Conservation (phyloP, 306 rosid species). For the Cicer cuneatum region DNA sequence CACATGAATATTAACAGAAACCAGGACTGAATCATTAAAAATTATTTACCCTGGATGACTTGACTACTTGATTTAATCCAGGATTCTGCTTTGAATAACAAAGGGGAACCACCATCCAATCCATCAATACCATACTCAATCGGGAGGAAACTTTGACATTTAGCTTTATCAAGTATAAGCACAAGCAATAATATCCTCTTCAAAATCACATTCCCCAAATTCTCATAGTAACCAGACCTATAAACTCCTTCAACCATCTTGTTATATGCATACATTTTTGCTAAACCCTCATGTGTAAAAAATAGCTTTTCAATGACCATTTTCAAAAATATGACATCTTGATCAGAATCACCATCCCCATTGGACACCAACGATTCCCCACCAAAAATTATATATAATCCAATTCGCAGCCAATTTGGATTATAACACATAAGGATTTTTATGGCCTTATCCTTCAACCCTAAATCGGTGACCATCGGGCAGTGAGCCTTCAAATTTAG, state of each 20-base stretch:
- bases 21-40: constrained; percentile 16
- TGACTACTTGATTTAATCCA: constrained; percentile 78
- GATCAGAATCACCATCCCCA: constrained; percentile 58
- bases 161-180: constrained; percentile 82
- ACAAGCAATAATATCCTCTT: constrained; percentile 82
- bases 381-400: constrained; percentile 75
- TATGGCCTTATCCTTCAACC: constrained; percentile 71
- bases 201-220: constrained; percentile 75
- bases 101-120: constrained; percentile 95
- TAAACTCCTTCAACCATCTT: constrained; percentile 90
- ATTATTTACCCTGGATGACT: constrained; percentile 67
- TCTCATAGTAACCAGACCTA: constrained; percentile 91
- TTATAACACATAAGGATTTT: constrained; percentile 73
- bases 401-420: constrained; percentile 83
- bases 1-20: constrained; percentile 35
- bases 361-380: constrained; percentile 80
- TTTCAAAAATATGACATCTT: constrained; percentile 69
- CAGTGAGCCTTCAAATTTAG: constrained; percentile 88
- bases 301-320: constrained; percentile 80
- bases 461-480: constrained; percentile 82
- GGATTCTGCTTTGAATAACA: constrained; percentile 65
- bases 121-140: constrained; percentile 92
- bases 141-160: constrained; percentile 80
- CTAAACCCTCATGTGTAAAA: constrained; percentile 70
- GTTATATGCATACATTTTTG: constrained; percentile 79